phyloP scores from a whole-genome alignment of 1,139 yeast species.

The Candida anutae region DNA sequence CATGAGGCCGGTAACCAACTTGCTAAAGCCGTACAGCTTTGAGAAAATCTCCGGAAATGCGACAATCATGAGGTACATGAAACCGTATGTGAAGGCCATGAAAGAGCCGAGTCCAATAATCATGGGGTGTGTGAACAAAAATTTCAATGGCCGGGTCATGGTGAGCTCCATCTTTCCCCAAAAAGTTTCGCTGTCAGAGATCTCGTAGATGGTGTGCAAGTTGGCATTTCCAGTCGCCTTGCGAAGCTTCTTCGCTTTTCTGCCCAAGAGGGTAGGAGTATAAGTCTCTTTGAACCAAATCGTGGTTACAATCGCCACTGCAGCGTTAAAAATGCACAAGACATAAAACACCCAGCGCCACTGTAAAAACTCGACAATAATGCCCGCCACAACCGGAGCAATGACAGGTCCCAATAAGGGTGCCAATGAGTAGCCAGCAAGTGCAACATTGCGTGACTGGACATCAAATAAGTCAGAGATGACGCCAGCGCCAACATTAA shows the following conservation, averaged over 20 bases:
- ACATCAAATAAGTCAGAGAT: constrained; percentile 27
- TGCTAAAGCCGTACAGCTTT: constrained; percentile 26
- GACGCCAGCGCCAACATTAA: constrained; percentile 40
- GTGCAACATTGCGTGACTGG: constrained; percentile 27
- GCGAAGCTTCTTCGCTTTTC: constrained; percentile 24
- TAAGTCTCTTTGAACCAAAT: constrained; percentile 34
- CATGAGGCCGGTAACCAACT: constrained; percentile 33
- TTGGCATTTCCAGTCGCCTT: constrained; percentile 29
- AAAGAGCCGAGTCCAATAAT: constrained; percentile 38
- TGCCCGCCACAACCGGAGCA: constrained; percentile 55
- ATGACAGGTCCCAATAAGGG: constrained; percentile 51
- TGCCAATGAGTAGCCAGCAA: constrained; percentile 38
- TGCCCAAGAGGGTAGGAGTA: constrained; percentile 28
- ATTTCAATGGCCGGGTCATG: constrained; percentile 31
- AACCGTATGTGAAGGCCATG: constrained; percentile 41
- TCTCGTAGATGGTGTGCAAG: constrained; percentile 38
- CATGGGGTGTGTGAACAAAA: constrained; percentile 39
- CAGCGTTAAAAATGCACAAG: constrained; percentile 34
- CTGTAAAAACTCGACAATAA: constrained; percentile 14
- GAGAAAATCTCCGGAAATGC: constrained; percentile 34
- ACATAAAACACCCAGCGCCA: constrained; percentile 43
- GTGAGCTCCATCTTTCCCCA: constrained; percentile 23
- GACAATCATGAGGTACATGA: constrained; percentile 40
- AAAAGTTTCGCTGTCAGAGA: constrained; percentile 29
- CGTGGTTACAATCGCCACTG: constrained; percentile 28